These are phyloP conservation scores for Suillus subalutaceus DNA, from an alignment of 768 basidiomycete genomes.

Conservation along the genomic window DNA sequence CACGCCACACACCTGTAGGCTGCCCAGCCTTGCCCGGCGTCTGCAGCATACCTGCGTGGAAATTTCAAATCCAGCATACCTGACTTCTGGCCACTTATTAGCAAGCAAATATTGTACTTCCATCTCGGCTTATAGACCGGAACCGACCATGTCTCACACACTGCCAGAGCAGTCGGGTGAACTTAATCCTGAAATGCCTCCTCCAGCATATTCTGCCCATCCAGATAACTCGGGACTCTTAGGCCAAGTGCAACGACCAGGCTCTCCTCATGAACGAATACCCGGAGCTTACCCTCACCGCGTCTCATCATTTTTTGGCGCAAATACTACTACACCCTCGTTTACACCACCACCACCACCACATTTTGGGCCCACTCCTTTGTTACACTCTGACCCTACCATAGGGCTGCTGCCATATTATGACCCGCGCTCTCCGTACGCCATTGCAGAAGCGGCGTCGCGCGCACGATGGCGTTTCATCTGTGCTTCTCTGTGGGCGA, in stretches of 20 bases:
- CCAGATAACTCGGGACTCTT: conserved; percentile 15
- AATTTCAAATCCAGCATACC: not conserved
- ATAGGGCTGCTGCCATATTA: conserved; percentile 42
- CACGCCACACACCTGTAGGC: not conserved
- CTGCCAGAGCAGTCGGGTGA: conserved; percentile 16
- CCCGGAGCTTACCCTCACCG: conserved; percentile 19
- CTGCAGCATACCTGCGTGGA: not conserved
- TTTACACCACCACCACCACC: conserved; percentile 23
- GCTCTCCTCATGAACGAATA: conserved; percentile 17
- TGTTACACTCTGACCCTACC: conserved; percentile 37
- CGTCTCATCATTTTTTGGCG: conserved; percentile 20
- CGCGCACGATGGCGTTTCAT: conserved; percentile 49
- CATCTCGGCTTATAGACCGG: not conserved
- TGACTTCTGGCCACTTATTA: conserved; percentile 1
- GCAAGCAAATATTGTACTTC: not conserved
- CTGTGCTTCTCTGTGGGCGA: conserved; percentile 42
- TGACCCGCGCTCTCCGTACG: conserved; percentile 44
- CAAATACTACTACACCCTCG: conserved; percentile 16
- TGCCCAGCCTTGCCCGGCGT: not conserved
- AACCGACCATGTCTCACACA: not conserved
- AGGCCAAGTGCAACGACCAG: conserved; percentile 21
- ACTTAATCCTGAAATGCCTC: conserved; percentile 31
- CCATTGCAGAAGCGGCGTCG: conserved; percentile 37
- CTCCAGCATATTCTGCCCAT: conserved; percentile 31
- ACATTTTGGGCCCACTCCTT: conserved; percentile 44